A percentile compares a stretch with the other conserved stretches of the same genome.
phyloP scores from a whole-genome alignment of 192 early-diverging fungal species.

The Coemansia sp. region DNA sequence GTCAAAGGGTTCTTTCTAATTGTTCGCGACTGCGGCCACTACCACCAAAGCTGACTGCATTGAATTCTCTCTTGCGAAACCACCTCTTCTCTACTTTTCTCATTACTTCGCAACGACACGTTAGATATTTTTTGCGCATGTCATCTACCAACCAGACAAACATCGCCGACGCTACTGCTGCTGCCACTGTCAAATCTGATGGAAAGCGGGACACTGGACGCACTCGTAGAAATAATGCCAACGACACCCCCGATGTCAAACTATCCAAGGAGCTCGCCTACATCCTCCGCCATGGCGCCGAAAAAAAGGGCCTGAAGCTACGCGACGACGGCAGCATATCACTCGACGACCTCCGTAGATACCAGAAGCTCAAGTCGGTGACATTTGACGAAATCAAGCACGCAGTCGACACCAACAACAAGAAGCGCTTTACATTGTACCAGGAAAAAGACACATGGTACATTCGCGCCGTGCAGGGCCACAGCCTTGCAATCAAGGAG shows the following conservation, averaged over 20 bases:
- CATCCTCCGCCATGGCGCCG: constrained; percentile 83
- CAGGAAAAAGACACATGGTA: constrained; percentile 47
- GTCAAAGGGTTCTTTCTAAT: too few relatives aligned
- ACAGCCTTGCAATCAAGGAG: constrained; percentile 57
- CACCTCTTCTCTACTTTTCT: background rate
- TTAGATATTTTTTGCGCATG: background rate
- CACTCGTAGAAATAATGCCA: background rate
- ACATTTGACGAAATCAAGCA: constrained; percentile 64
- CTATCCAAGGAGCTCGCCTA: constrained; percentile 80
- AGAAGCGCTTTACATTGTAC: constrained; percentile 75
- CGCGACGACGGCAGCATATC: constrained; percentile 74
- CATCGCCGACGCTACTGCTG: background rate
- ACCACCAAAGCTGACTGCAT: background rate
- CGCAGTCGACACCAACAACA: constrained; percentile 76
- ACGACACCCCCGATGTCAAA: constrained; percentile 50
- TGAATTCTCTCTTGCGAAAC: background rate
- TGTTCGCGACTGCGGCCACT: background rate
- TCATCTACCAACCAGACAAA: background rate
- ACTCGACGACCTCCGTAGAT: constrained; percentile 62
- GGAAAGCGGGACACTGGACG: background rate
- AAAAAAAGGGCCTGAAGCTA: constrained; percentile 71
- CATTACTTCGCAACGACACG: background rate
- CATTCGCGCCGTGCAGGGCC: constrained; percentile 90
- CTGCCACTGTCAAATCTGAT: background rate
- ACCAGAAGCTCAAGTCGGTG: constrained; percentile 58